phyloP scores from a whole-genome alignment of 345 rosid genomes.

The Erucastrum elatum region DNA sequence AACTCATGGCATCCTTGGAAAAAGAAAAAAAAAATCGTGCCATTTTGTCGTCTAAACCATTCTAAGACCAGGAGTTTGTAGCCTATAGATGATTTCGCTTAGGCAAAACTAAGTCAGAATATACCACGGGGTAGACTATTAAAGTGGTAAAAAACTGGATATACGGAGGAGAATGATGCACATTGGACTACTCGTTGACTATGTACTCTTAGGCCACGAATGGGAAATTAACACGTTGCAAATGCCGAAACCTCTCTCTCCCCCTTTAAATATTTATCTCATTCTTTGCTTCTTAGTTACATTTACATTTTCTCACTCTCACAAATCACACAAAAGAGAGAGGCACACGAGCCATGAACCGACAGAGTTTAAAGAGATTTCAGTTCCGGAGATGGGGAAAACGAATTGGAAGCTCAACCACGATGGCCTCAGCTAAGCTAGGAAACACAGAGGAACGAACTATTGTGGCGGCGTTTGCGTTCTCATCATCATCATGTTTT shows the following conservation, averaged over 20 bases:
- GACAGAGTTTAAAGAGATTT: conserved; percentile 43
- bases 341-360: conserved; percentile 22
- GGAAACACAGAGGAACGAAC: conserved; percentile 35
- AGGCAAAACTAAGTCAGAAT: neutral
- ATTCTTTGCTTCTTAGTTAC: conserved; percentile 33
- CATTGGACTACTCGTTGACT: conserved; percentile 27
- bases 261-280: conserved; percentile 29
- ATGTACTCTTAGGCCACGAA: conserved; percentile 28
- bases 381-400: conserved; percentile 46
- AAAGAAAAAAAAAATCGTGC: neutral
- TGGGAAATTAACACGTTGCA: conserved; percentile 28
- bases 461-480: conserved; percentile 36
- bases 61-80: neutral
- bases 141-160: conserved; percentile 12
- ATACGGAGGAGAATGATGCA: conserved; percentile 20
- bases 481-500: conserved; percentile 32
- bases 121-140: neutral
- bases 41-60: neutral
- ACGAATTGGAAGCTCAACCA: conserved; percentile 26
- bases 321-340: conserved; percentile 12
- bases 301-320: conserved; percentile 14
- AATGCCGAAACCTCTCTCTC: neutral
- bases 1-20: neutral
- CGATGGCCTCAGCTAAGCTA: conserved; percentile 13
- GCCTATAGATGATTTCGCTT: conserved; percentile 17